phyloP scores from a whole-genome alignment of 2,329 filamentous ascomycete species.

The Diplodia mutila region DNA sequence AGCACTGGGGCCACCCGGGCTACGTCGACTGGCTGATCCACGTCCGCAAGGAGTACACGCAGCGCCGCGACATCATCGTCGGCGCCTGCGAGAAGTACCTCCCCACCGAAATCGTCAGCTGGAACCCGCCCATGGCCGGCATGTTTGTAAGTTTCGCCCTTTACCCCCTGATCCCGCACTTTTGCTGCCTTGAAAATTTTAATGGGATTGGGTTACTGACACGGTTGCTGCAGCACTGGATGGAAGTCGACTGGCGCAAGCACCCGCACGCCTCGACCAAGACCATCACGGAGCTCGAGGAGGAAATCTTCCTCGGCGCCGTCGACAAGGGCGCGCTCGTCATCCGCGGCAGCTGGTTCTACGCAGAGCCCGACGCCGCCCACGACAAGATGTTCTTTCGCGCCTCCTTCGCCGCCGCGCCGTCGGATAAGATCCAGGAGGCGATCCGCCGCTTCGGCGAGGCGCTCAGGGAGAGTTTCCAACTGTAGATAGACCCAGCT shows the following conservation, averaged over 20 bases:
- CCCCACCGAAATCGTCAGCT: conserved; percentile 74
- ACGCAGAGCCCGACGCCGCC: conserved; percentile 66
- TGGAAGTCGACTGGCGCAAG: conserved; percentile 67
- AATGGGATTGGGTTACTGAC: conserved; percentile 17
- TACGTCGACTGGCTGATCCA: conserved; percentile 89
- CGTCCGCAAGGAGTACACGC: conserved; percentile 79
- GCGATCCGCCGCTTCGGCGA: conserved; percentile 68
- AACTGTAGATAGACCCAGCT: conserved; percentile 37
- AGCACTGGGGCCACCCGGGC: conserved; percentile 89
- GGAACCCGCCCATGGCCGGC: conserved; percentile 79
- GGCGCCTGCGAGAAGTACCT: conserved; percentile 78
- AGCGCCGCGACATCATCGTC: conserved; percentile 75
- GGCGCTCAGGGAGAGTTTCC: conserved; percentile 68
- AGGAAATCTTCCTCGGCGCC: conserved; percentile 79
- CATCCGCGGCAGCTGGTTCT: conserved; percentile 89
- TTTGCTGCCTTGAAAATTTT: too few relatives aligned
- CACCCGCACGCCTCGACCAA: conserved; percentile 63
- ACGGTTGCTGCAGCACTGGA: conserved; percentile 63
- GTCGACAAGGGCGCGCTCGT: conserved; percentile 79
- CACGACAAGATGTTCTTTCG: conserved; percentile 79
- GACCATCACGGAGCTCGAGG: conserved; percentile 70
- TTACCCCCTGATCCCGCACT: neutral
- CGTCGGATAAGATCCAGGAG: conserved; percentile 54
- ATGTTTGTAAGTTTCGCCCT: conserved; percentile 78
- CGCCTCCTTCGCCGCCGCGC: conserved; percentile 84